Conservation (phyloP, 805 yeast genomes). For the Cyberlindnera maritima region DNA sequence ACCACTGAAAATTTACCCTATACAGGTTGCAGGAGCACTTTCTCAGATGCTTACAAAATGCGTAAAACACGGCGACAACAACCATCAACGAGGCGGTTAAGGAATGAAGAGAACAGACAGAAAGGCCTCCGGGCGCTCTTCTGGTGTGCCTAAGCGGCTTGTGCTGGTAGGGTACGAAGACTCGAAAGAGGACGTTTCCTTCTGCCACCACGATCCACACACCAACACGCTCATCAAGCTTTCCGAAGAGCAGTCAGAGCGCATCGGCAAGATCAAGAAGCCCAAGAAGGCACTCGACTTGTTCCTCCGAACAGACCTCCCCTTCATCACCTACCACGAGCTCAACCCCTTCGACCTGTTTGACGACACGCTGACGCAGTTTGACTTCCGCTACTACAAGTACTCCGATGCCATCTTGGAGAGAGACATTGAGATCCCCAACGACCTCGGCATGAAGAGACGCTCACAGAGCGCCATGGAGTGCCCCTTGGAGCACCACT, state of each 20-base stretch:
- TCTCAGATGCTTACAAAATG: neutral
- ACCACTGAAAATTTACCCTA: neutral
- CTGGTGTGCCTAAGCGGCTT: slow-evolving; percentile 8
- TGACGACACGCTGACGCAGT: slow-evolving; percentile 11
- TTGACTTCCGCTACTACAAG: slow-evolving; percentile 10
- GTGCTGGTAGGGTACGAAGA: slow-evolving; percentile 13
- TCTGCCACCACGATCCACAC: slow-evolving; percentile 9
- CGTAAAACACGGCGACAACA: neutral
- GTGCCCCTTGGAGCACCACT: slow-evolving; percentile 16
- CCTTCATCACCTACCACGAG: slow-evolving; percentile 23
- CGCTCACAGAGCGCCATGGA: slow-evolving; percentile 10
- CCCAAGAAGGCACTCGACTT: slow-evolving; percentile 11
- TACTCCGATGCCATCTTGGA: slow-evolving; percentile 21
- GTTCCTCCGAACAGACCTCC: slow-evolving; percentile 21
- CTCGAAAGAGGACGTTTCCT: slow-evolving; percentile 9
- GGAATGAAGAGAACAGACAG: neutral
- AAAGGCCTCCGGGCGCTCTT: neutral
- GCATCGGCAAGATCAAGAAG: neutral
- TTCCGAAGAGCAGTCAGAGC: neutral
- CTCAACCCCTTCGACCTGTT: slow-evolving; percentile 20
- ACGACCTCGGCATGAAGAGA: slow-evolving; percentile 20
- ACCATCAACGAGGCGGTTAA: neutral
- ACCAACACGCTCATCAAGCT: slow-evolving; percentile 13
- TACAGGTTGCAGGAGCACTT: neutral
- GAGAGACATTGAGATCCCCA: slow-evolving; percentile 22